phyloP scores from a whole-genome alignment of 139 green algal species.

The Chlamydomonas sphaeroides region DNA sequence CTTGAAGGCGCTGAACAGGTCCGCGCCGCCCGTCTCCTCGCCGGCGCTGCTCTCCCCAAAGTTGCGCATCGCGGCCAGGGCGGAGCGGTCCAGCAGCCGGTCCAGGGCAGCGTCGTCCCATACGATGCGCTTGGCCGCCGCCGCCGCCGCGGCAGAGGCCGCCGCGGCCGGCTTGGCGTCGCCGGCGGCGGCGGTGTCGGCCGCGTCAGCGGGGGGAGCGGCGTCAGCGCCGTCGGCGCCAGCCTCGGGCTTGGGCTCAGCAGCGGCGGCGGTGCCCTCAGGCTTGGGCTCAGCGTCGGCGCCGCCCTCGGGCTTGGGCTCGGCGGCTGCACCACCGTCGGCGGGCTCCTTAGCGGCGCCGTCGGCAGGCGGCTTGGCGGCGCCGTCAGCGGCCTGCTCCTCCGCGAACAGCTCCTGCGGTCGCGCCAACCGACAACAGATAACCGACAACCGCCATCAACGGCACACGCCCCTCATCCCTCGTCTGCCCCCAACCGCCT shows the following conservation, averaged over 20 bases:
- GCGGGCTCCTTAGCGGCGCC: not conserved
- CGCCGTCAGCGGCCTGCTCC: not conserved
- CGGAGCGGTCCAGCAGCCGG: conserved; percentile 71
- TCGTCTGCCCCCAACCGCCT: no score
- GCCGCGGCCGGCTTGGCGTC: not conserved
- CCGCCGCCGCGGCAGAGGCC: not conserved
- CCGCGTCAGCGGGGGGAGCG: no score
- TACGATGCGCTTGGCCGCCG: conserved; percentile 64
- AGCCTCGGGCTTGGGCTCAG: not conserved
- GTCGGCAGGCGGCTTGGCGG: not conserved
- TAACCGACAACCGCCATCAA: no score
- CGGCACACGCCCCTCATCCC: no score
- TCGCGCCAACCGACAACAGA: no score
- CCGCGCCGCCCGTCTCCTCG: conserved; percentile 49
- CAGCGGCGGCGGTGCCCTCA: not conserved
- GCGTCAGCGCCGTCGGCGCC: no score
- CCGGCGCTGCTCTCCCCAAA: conserved; percentile 25
- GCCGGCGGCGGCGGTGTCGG: not conserved
- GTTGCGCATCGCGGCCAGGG: conserved; percentile 38
- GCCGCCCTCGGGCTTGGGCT: not conserved
- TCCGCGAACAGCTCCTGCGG: conserved; percentile 37
- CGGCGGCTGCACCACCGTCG: not conserved
- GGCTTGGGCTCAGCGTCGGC: not conserved
- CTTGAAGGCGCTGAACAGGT: conserved; percentile 69
- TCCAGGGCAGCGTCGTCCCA: conserved; percentile 83